phyloP scores from a whole-genome alignment of 2,329 filamentous ascomycete genomes.

The Mariannaea sp. region DNA sequence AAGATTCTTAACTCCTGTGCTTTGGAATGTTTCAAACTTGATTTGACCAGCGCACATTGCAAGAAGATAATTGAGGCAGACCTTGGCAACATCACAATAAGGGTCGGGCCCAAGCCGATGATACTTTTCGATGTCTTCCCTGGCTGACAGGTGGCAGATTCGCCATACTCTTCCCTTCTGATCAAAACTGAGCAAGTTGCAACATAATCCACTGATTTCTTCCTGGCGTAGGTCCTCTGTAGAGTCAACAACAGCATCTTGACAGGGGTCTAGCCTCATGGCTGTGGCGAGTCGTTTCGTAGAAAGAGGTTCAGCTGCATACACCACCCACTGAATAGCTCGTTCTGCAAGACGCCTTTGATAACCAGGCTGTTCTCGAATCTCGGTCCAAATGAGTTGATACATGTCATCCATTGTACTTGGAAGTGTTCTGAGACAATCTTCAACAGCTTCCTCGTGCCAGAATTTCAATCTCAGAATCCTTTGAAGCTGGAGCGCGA shows the following conservation, averaged over 20 bases:
- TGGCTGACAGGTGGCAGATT: slow-evolving; percentile 12
- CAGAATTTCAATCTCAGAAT: background rate
- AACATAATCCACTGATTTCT: slow-evolving; percentile 1
- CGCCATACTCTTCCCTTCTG: background rate
- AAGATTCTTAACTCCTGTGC: too few species aligned
- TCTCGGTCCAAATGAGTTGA: background rate
- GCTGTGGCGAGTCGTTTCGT: background rate
- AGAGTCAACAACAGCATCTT: background rate
- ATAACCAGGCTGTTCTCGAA: background rate
- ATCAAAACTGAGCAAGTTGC: slow-evolving; percentile 4
- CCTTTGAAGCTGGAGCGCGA: background rate
- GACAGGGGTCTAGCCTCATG: background rate
- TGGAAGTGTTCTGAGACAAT: background rate
- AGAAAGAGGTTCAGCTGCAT: background rate
- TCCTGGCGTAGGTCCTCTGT: background rate
- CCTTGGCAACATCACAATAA: background rate
- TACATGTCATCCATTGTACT: background rate
- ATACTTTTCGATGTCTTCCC: slow-evolving; percentile 8
- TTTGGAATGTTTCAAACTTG: too few species aligned
- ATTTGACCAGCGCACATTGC: too few species aligned
- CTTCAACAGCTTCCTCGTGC: background rate
- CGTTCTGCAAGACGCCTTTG: background rate
- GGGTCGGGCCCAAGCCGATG: background rate
- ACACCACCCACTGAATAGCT: slow-evolving; percentile 7
- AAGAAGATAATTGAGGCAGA: slow-evolving; percentile 11